phyloP scores from a whole-genome alignment of 208 protist genomes.

The Acanthamoeba quina region DNA sequence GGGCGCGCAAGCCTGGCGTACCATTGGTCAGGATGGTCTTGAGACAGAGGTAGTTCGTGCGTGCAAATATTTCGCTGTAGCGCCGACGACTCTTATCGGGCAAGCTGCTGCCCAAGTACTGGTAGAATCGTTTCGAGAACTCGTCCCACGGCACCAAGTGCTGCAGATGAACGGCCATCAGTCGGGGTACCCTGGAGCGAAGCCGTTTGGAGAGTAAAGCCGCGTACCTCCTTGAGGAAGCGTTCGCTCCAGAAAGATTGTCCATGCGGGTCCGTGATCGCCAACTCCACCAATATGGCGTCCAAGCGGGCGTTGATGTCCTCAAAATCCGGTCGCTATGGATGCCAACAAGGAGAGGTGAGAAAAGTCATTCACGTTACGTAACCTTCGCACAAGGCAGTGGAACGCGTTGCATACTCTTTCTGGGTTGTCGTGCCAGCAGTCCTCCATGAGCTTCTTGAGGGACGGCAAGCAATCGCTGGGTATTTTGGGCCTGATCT shows the following conservation, averaged over 20 bases:
- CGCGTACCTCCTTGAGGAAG: conserved; percentile 72
- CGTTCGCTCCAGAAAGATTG: conserved; percentile 78
- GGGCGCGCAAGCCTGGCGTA: background rate
- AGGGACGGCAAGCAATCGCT: conserved; percentile 74
- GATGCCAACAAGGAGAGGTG: too few species aligned
- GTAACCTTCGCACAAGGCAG: too few species aligned
- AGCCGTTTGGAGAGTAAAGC: background rate
- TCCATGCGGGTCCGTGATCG: conserved; percentile 70
- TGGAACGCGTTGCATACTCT: background rate
- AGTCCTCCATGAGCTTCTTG: conserved; percentile 77
- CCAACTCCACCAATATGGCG: conserved; percentile 63
- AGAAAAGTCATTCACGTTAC: too few species aligned
- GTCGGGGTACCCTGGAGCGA: background rate
- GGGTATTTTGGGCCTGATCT: conserved; percentile 78
- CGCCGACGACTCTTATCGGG: conserved; percentile 12
- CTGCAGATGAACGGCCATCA: background rate
- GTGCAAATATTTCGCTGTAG: conserved; percentile 35
- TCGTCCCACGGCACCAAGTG: conserved; percentile 66
- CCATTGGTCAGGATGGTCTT: conserved; percentile 64
- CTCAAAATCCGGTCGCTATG: conserved; percentile 67
- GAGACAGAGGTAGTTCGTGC: conserved; percentile 53
- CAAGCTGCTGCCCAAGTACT: conserved; percentile 21
- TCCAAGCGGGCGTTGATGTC: conserved; percentile 72
- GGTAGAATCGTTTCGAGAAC: conserved; percentile 65
- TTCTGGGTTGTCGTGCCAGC: conserved; percentile 75